phyloP scores from a whole-genome alignment of 768 basidiomycete species.

The Hygrocybe punicea region DNA sequence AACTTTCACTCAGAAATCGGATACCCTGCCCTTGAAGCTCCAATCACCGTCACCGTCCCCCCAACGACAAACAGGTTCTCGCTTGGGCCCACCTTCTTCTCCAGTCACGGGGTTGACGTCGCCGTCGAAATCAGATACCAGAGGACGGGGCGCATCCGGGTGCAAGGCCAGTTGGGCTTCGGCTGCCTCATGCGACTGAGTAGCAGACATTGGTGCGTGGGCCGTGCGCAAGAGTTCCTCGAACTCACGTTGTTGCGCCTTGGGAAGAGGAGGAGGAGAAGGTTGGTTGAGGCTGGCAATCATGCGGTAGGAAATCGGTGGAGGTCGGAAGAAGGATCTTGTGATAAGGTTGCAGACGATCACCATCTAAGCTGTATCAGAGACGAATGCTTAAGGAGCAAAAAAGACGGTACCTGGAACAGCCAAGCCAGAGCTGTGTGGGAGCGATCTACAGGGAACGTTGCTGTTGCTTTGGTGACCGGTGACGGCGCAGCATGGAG shows the following conservation, averaged over 20 bases:
- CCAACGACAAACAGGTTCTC: slow-evolving; percentile 71
- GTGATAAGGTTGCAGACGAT: neutral
- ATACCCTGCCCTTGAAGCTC: slow-evolving; percentile 87
- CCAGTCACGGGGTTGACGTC: slow-evolving; percentile 79
- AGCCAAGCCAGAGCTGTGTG: no score
- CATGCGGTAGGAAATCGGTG: slow-evolving; percentile 9
- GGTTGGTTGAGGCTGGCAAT: slow-evolving; percentile 52
- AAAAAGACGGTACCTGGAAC: no score
- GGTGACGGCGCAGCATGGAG: no score
- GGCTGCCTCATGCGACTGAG: slow-evolving; percentile 28
- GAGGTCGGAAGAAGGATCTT: neutral
- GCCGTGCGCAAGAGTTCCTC: slow-evolving; percentile 74
- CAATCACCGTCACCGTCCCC: slow-evolving; percentile 65
- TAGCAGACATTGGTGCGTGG: slow-evolving; percentile 40
- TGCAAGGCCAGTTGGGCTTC: slow-evolving; percentile 50
- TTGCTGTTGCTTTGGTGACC: no score
- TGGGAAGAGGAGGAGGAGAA: slow-evolving; percentile 71
- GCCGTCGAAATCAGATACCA: slow-evolving; percentile 72
- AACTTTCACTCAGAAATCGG: slow-evolving; percentile 60
- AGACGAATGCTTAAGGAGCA: no score
- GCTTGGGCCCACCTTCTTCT: slow-evolving; percentile 83
- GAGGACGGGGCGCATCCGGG: slow-evolving; percentile 61
- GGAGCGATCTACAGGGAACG: no score
- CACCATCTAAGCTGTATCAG: neutral
- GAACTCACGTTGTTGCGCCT: slow-evolving; percentile 77